Conservation (phyloP, 2,329 filamentous ascomycete species). For the Colletotrichum cereale region DNA sequence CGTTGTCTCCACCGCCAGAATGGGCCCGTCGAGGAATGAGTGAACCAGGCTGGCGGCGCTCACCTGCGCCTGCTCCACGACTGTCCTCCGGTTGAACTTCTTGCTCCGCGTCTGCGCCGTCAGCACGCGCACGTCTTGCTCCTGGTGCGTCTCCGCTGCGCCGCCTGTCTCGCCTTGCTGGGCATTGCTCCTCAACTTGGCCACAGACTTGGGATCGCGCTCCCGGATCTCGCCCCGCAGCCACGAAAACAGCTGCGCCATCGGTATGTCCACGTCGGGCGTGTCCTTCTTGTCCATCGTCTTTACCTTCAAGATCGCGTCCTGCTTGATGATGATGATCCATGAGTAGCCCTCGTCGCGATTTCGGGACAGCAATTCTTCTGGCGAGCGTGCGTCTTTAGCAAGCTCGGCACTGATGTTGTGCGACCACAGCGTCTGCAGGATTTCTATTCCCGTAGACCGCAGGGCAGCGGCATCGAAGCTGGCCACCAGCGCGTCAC, state of each 20-base stretch:
- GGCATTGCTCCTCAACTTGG: conserved; percentile 54
- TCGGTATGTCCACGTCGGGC: conserved; percentile 80
- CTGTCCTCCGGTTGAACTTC: conserved; percentile 88
- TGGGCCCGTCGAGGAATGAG: conserved; percentile 80
- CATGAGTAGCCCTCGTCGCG: conserved; percentile 84
- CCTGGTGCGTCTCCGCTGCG: conserved; percentile 53
- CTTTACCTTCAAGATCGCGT: conserved; percentile 81
- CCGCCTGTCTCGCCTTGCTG: conserved; percentile 49
- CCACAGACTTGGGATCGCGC: conserved; percentile 72
- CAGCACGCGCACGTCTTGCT: conserved; percentile 86
- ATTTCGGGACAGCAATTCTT: conserved; percentile 83
- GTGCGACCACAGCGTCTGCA: conserved; percentile 84
- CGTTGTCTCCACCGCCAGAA: conserved; percentile 88
- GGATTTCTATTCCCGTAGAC: conserved; percentile 79
- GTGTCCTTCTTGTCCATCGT: conserved; percentile 81
- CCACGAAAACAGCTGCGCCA: conserved; percentile 80
- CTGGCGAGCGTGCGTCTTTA: conserved; percentile 80
- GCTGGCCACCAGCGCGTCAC: conserved; percentile 90
- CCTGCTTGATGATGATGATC: conserved; percentile 89
- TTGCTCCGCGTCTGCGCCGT: conserved; percentile 86
- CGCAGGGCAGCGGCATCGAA: conserved; percentile 84
- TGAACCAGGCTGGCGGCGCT: conserved; percentile 73
- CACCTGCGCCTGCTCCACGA: conserved; percentile 82
- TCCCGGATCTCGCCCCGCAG: conserved; percentile 86
- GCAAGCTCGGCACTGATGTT: conserved; percentile 92